Base-by-base conservation (phyloP, 495 filamentous ascomycete species). In the Talaromyces wortmannii region DNA sequence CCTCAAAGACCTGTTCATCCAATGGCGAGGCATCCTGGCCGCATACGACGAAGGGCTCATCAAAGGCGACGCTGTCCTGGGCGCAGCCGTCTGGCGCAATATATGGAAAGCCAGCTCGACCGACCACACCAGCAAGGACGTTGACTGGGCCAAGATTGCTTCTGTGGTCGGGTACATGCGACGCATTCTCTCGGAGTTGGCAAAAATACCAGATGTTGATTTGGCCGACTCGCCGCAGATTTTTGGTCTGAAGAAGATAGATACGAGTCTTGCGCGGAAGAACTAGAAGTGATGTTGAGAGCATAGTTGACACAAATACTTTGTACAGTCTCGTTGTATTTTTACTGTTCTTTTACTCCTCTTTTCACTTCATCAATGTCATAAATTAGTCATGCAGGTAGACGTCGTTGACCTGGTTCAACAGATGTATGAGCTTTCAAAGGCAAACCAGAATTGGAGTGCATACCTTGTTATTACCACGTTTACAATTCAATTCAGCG, bases 31-130 rank as follows among this genome's bases (percentile, higher is more conserved):
- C 12, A 65, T 89, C 43, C 69, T 92, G 17, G 81, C 88, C 2
- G 86, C 87, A 3, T 96, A 95, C 69, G 92, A 97, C 64, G 91
- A 97, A 63, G 92, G 89, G 0, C 59, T 97, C 23, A 75, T 85
- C 11, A 89, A 85, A 64, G 88, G 88, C 1, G 92, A 97, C 66
- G 86, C 91, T 43, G 86, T 92, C 54, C 76, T 96, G 12, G 92
- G 90, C 5, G 78, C 87, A 31, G 94, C 95, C 11, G 77, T 97
- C 31, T 98, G 94, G 94, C 81, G 92, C 60, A 98, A 98, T 68
- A 59, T 97, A 43, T 96, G 88, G 73, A 89, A 90, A 72, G 89
- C 81, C 11, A 75, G 74, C 31, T 57, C 65, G 18, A 67, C 60
- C 12, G 69, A 60, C 3, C 62, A 71, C 3, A 68, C 73, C 59